These are phyloP conservation scores for Podaxis rugospora DNA, from an alignment of 768 basidiomycete species.

Conservation along the genomic window DNA sequence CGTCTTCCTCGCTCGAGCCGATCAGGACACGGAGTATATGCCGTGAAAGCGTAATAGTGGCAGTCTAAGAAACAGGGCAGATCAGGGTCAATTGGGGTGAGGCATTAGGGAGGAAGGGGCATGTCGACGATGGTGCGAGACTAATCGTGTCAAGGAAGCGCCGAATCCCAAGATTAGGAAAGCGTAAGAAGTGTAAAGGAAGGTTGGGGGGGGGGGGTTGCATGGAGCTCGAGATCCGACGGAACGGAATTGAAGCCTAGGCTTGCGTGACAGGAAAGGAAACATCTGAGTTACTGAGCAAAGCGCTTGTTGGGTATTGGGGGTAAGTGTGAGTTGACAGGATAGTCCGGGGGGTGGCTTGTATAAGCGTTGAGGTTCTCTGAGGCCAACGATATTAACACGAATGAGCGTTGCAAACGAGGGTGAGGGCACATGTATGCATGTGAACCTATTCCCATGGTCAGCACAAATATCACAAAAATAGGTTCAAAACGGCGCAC, in stretches of 20 bases:
- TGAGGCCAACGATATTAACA: not conserved
- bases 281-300: not conserved
- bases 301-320: not conserved
- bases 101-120: not conserved
- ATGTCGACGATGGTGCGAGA: not conserved
- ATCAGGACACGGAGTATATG: too few relatives aligned
- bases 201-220: not conserved
- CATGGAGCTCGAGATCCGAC: not conserved
- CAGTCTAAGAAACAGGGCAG: not conserved
- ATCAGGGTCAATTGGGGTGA: not conserved
- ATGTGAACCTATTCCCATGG: not conserved
- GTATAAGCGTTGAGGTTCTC: not conserved
- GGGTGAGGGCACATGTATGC: not conserved
- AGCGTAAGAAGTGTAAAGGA: not conserved
- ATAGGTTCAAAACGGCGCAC: not conserved
- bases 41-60: not conserved
- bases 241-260: not conserved
- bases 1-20: too few relatives aligned
- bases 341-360: not conserved
- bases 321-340: not conserved
- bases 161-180: not conserved
- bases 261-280: not conserved
- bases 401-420: not conserved
- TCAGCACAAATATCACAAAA: not conserved
- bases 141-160: not conserved